Evolutionary conservation across 768 basidiomycete species (phyloP).

Genomic region (Suillus cothurnatus): DNA sequence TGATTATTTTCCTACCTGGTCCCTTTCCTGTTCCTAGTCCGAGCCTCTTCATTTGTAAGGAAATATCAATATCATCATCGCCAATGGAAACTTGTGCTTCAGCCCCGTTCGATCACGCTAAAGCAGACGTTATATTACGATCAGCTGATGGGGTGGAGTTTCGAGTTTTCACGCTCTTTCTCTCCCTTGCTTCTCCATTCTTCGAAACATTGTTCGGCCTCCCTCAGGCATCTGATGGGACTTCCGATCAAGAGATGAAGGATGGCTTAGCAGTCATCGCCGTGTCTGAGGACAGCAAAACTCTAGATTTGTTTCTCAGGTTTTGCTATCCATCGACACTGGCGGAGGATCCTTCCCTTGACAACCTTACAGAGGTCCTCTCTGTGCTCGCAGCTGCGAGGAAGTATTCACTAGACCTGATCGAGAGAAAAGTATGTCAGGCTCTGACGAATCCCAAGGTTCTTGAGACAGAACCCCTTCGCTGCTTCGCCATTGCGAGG

Average conservation of each 20-base stretch:
- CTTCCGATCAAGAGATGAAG: conserved; percentile 5
- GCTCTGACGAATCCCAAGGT: conserved; percentile 17
- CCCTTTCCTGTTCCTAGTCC: too few relatives aligned
- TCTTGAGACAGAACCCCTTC: conserved; percentile 22
- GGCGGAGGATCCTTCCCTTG: conserved; percentile 21
- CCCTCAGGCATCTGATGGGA: conserved; percentile 19
- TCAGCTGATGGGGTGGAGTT: conserved; percentile 28
- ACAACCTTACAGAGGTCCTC: conserved; percentile 22
- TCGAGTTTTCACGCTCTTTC: conserved; percentile 27
- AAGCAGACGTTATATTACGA: conserved; percentile 18
- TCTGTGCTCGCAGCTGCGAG: conserved; percentile 21
- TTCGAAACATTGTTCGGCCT: conserved; percentile 32
- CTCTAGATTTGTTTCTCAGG: conserved; percentile 20
- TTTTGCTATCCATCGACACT: conserved; percentile 30
- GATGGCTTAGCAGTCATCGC: conserved; percentile 14
- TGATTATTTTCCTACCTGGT: too few relatives aligned
- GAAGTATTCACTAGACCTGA: conserved; percentile 26
- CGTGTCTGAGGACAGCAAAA: conserved; percentile 22
- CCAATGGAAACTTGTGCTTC: conserved; percentile 2
- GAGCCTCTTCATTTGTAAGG: too few relatives aligned
- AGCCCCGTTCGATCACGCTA: conserved; percentile 11
- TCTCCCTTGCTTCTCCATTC: conserved; percentile 30
- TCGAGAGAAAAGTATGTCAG: conserved; percentile 17
- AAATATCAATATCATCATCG: not conserved
- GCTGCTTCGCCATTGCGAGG: conserved; percentile 30